Evolutionary conservation across 1,284 basidiomycete genomes (phyloP).

Genomic region (Apiotrichum sp.): DNA sequence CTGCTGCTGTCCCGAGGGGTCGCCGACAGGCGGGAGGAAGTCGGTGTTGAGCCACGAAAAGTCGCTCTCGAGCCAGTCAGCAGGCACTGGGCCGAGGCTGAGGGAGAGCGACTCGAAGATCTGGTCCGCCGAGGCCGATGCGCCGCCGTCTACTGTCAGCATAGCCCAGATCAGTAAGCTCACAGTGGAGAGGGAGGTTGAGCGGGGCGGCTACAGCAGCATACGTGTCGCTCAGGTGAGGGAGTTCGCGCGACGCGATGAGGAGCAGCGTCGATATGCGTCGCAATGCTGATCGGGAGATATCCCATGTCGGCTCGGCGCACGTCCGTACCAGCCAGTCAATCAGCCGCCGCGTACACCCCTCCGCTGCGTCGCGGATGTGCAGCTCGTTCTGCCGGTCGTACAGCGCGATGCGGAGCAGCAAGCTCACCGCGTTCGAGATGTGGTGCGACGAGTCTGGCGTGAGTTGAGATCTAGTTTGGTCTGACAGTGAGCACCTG

Average conservation of each 20-base stretch:
- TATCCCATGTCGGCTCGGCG: constrained; percentile 22
- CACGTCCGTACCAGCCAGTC: constrained; percentile 6
- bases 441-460: constrained; percentile 33
- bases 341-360: constrained; percentile 3
- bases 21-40: background rate
- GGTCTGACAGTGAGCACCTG: background rate
- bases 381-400: background rate
- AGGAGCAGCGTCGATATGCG: constrained; percentile 21
- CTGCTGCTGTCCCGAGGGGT: too few species aligned
- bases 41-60: constrained; percentile 12
- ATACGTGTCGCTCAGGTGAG: constrained; percentile 13
- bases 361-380: background rate
- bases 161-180: background rate
- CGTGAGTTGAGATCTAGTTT: too few species aligned
- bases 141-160: background rate
- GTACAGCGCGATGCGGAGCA: constrained; percentile 21
- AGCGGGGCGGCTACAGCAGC: constrained; percentile 11
- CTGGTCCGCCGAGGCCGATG: background rate
- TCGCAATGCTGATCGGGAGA: constrained; percentile 26
- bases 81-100: background rate
- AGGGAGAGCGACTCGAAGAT: constrained; percentile 7
- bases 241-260: constrained; percentile 16
- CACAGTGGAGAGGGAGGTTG: background rate
- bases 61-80: constrained; percentile 7
- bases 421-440: constrained; percentile 24